Evolutionary conservation across 2,329 filamentous ascomycete species (phyloP).

Genomic region (Didymella segeticola): DNA sequence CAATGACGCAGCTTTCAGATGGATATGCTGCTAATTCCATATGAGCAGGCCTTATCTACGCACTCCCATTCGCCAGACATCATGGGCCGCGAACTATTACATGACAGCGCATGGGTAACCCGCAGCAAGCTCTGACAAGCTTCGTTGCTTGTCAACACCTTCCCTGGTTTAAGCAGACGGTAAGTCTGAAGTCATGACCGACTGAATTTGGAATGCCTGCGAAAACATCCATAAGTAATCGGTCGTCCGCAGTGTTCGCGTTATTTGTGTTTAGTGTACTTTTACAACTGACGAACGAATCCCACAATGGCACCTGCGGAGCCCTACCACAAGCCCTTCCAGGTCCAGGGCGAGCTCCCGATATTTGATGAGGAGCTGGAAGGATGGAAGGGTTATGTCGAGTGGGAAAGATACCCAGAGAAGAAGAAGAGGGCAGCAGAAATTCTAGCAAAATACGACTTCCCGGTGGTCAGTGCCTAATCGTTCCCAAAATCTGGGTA

Average conservation of each 20-base stretch:
- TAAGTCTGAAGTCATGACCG: slow-evolving; percentile 18
- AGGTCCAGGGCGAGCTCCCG: slow-evolving; percentile 35
- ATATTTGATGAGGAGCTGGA: slow-evolving; percentile 53
- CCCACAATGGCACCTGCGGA: slow-evolving; percentile 42
- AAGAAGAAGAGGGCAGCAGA: slow-evolving; percentile 67
- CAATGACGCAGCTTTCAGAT: slow-evolving; percentile 5
- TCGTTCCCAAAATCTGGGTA: background rate
- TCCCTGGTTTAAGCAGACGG: background rate
- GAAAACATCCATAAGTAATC: slow-evolving; percentile 4
- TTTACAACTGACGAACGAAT: background rate
- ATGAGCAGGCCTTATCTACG: background rate
- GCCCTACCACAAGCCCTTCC: slow-evolving; percentile 38
- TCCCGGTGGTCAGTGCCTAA: slow-evolving; percentile 49
- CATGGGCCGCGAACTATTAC: background rate
- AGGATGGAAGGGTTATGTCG: slow-evolving; percentile 65
- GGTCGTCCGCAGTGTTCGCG: background rate
- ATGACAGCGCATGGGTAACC: slow-evolving; percentile 3
- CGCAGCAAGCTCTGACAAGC: slow-evolving; percentile 6
- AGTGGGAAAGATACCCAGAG: slow-evolving; percentile 62
- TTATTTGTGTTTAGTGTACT: background rate
- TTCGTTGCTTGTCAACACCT: slow-evolving; percentile 7
- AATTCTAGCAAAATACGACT: slow-evolving; percentile 60
- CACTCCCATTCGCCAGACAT: slow-evolving; percentile 2
- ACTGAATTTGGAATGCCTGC: slow-evolving; percentile 2
- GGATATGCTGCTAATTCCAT: background rate